Evolutionary conservation across 331 rosid genomes (phyloP).

Genomic region (Quercus lobata): DNA sequence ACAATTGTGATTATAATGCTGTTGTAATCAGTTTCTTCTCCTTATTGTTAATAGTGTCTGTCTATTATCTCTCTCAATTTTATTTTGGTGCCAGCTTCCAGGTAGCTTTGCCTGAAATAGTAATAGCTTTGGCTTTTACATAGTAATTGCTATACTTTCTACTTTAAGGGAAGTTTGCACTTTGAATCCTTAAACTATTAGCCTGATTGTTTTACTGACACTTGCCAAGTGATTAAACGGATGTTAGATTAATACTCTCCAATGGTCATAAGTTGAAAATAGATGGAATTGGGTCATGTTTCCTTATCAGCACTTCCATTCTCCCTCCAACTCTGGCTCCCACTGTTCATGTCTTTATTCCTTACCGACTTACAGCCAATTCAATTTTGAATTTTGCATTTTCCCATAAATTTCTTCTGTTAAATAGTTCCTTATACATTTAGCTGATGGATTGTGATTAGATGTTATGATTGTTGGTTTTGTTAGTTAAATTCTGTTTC

Average conservation of each 20-base stretch:
- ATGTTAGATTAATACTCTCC: background rate
- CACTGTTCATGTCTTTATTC: background rate
- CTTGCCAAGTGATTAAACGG: background rate
- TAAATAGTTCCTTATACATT: background rate
- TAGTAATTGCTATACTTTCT: background rate
- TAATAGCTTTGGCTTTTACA: background rate
- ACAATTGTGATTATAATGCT: background rate
- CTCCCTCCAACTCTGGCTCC: background rate
- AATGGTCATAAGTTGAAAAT: background rate
- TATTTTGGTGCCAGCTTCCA: background rate
- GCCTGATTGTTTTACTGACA: background rate
- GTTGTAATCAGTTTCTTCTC: background rate
- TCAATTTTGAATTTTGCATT: background rate
- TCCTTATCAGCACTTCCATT: background rate
- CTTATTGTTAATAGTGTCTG: background rate
- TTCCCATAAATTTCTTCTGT: background rate
- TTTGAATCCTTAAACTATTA: background rate
- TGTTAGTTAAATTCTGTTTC: background rate
- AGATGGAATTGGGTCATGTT: background rate
- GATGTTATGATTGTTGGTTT: background rate
- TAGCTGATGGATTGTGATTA: background rate
- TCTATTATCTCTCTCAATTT: background rate
- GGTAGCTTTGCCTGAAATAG: background rate
- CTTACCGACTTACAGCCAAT: background rate
- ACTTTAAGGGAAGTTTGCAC: background rate